phyloP scores from a whole-genome alignment of 2,329 filamentous ascomycete genomes.

The Exophiala spinifera region DNA sequence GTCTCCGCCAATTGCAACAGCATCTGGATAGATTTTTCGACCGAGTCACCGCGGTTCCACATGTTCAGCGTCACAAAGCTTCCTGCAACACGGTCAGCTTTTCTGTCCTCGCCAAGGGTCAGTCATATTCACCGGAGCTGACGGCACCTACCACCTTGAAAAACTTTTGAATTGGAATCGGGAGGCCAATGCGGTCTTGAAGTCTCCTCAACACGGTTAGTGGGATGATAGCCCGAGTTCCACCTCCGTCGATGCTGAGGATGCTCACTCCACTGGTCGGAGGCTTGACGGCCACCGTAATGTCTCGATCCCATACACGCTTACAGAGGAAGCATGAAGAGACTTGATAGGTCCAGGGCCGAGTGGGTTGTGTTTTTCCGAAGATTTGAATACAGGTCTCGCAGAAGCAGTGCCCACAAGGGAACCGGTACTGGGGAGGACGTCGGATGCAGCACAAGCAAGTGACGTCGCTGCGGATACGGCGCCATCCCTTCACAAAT shows the following conservation, averaged over 20 bases:
- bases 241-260: conserved; percentile 39
- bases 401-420: conserved; percentile 37
- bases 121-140: conserved; percentile 28
- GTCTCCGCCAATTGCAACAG: conserved; percentile 1
- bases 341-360: conserved; percentile 24
- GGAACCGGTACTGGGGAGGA: conserved; percentile 33
- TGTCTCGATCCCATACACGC: conserved; percentile 11
- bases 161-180: conserved; percentile 24
- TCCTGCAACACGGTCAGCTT: conserved; percentile 3
- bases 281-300: conserved; percentile 33
- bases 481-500: not conserved
- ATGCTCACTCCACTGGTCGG: conserved; percentile 35
- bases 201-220: conserved; percentile 28
- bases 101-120: too few relatives aligned
- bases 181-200: conserved; percentile 20
- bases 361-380: conserved; percentile 16
- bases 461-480: conserved; percentile 6
- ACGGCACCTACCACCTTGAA: conserved; percentile 30
- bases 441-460: conserved; percentile 34
- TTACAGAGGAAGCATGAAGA: conserved; percentile 32
- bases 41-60: not conserved
- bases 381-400: conserved; percentile 35
- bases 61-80: conserved; percentile 1
- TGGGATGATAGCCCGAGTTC: conserved; percentile 29
- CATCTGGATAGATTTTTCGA: not conserved